These are phyloP conservation scores for Epichloe sylvatica DNA, from an alignment of 2,329 filamentous ascomycete genomes.

Conservation along the genomic window DNA sequence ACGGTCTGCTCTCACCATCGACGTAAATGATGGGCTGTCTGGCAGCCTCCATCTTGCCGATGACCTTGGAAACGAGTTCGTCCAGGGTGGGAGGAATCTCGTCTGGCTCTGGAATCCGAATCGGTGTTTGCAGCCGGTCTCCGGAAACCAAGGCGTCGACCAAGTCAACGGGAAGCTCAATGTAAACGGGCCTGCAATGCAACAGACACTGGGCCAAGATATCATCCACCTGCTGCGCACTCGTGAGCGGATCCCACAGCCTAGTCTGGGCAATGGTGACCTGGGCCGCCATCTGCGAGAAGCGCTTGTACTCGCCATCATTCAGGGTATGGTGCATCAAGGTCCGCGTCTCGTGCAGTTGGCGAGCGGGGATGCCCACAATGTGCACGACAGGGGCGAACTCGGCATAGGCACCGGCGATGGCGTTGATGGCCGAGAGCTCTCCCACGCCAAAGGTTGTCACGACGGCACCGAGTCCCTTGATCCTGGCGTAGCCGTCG, in stretches of 20 bases:
- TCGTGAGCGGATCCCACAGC: constrained; percentile 29
- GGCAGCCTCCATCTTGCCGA: constrained; percentile 28
- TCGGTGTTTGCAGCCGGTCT: constrained; percentile 12
- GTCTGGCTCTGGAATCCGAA: constrained; percentile 6
- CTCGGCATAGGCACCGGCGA: constrained; percentile 45
- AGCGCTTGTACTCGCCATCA: constrained; percentile 39
- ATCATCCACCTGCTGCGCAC: constrained; percentile 29
- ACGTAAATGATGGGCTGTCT: constrained; percentile 36
- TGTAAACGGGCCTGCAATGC: constrained; percentile 41
- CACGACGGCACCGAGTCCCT: constrained; percentile 34
- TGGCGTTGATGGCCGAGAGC: constrained; percentile 42
- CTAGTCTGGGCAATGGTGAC: constrained; percentile 34
- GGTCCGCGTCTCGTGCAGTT: constrained; percentile 27
- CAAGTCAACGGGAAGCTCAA: constrained; percentile 41
- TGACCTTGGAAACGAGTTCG: constrained; percentile 18
- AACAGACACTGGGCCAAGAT: constrained; percentile 26
- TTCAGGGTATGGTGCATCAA: constrained; percentile 41
- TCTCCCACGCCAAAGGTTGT: constrained; percentile 49
- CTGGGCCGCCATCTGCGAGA: constrained; percentile 33
- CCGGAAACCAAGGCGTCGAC: constrained; percentile 24
- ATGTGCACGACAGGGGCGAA: constrained; percentile 42
- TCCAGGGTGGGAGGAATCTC: constrained; percentile 9
- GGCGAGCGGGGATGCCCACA: constrained; percentile 36
- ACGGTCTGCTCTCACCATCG: constrained; percentile 33
- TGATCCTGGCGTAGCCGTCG: constrained; percentile 43